A percentile compares a stretch with the other conserved stretches of the same genome.
Conservation (phyloP, 257 asterid species). For the Lycium ferocissimum region DNA sequence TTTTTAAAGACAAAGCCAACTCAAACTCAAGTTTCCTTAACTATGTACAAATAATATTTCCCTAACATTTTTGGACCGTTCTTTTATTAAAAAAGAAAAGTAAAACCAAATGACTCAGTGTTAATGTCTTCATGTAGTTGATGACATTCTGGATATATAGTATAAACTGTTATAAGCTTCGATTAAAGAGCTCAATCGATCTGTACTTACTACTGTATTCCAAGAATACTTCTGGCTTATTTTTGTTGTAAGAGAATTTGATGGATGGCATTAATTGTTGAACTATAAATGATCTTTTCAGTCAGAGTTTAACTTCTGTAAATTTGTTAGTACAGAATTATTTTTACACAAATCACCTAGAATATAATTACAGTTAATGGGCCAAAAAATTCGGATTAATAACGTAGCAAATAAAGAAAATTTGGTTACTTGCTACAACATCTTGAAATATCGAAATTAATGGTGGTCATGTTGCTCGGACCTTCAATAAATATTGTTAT, state of each 20-base stretch:
- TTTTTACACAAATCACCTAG: not conserved
- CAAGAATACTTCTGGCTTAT: not conserved
- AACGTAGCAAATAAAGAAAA: not conserved
- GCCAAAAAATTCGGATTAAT: not conserved
- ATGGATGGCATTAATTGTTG: not conserved
- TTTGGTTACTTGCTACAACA: not conserved
- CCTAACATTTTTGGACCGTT: not conserved
- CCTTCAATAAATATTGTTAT: not conserved
- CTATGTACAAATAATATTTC: not conserved
- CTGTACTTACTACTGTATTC: not conserved
- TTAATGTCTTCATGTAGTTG: not conserved
- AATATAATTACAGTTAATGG: not conserved
- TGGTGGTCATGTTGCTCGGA: not conserved
- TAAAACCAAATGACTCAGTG: not conserved
- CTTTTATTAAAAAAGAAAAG: not conserved
- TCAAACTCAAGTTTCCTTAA: not conserved
- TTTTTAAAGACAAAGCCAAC: not conserved
- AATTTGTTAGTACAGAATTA: not conserved
- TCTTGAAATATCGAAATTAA: not conserved
- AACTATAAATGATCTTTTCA: not conserved
- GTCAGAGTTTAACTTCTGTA: not conserved
- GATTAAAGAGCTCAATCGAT: not conserved
- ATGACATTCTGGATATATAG: not conserved
- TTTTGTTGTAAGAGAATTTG: not conserved
- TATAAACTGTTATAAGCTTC: not conserved